Evolutionary conservation across 805 yeast species (phyloP).

Genomic region (Saccharomycopsis fibuligera): DNA sequence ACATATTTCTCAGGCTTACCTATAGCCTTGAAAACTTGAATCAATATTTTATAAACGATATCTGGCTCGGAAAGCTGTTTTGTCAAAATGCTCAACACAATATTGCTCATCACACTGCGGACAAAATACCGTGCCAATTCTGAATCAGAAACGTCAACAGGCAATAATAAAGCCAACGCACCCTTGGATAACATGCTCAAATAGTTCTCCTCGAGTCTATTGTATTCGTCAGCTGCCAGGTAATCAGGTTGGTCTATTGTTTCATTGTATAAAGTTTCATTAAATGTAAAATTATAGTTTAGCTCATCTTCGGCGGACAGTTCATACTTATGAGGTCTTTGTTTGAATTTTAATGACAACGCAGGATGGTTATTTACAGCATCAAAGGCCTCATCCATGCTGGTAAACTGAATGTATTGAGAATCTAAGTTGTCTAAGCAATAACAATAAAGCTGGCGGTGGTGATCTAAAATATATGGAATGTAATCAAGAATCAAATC

Average conservation of each 20-base stretch:
- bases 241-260: background rate
- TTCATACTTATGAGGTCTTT: background rate
- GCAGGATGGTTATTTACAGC: constrained; percentile 32
- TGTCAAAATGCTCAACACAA: constrained; percentile 35
- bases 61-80: constrained; percentile 46
- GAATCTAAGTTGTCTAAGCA: constrained; percentile 28
- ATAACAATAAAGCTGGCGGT: constrained; percentile 29
- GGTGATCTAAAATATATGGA: constrained; percentile 35
- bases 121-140: constrained; percentile 34
- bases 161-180: constrained; percentile 33
- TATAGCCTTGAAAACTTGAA: background rate
- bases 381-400: constrained; percentile 32
- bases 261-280: constrained; percentile 8
- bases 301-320: background rate
- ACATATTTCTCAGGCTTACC: background rate
- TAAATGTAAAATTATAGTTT: constrained; percentile 4
- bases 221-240: background rate
- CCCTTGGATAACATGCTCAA: constrained; percentile 31
- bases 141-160: constrained; percentile 37
- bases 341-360: constrained; percentile 21
- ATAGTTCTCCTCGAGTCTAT: constrained; percentile 29
- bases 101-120: constrained; percentile 35
- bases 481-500: constrained; percentile 38
- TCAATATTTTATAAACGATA: constrained; percentile 40
- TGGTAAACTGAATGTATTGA: constrained; percentile 28